phyloP scores from a whole-genome alignment of 2,329 filamentous ascomycete genomes.

The Botrytis pseudocinerea region DNA sequence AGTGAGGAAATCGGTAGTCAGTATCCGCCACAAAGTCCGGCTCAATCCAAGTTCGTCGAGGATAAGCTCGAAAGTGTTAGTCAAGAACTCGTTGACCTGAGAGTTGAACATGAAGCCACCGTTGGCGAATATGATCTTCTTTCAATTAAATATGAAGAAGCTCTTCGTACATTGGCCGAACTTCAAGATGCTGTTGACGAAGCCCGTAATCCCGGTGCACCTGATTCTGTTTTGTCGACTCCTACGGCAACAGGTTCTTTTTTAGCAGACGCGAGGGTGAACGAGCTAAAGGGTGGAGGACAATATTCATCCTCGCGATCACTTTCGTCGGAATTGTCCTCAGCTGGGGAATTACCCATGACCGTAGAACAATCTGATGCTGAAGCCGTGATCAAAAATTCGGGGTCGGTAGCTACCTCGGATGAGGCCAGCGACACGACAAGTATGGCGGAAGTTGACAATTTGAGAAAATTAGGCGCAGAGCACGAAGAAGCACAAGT shows the following conservation, averaged over 20 bases:
- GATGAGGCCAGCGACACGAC: conserved; percentile 47
- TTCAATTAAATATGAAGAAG: conserved; percentile 86
- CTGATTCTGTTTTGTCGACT: conserved; percentile 57
- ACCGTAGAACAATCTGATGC: conserved; percentile 63
- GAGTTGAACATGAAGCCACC: conserved; percentile 85
- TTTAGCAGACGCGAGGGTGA: conserved; percentile 75
- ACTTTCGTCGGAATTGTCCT: conserved; percentile 91
- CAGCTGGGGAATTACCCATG: conserved; percentile 73
- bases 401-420: conserved; percentile 32
- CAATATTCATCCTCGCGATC: conserved; percentile 81
- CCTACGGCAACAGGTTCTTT: conserved; percentile 69
- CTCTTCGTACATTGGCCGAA: conserved; percentile 76
- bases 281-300: conserved; percentile 65
- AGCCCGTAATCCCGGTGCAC: conserved; percentile 55
- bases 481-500: conserved; percentile 77
- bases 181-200: conserved; percentile 85
- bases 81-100: conserved; percentile 86
- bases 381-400: conserved; percentile 50
- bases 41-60: conserved; percentile 80
- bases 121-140: conserved; percentile 79
- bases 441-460: conserved; percentile 66
- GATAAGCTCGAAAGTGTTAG: conserved; percentile 92
- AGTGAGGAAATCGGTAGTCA: conserved; percentile 37
- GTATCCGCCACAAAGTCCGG: conserved; percentile 60
- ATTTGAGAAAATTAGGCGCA: conserved; percentile 66